A percentile compares a stretch with the other conserved stretches of the same genome.
Evolutionary conservation across 129 eudicot genomes (phyloP).

Genomic region (Centaurea solstitialis): DNA sequence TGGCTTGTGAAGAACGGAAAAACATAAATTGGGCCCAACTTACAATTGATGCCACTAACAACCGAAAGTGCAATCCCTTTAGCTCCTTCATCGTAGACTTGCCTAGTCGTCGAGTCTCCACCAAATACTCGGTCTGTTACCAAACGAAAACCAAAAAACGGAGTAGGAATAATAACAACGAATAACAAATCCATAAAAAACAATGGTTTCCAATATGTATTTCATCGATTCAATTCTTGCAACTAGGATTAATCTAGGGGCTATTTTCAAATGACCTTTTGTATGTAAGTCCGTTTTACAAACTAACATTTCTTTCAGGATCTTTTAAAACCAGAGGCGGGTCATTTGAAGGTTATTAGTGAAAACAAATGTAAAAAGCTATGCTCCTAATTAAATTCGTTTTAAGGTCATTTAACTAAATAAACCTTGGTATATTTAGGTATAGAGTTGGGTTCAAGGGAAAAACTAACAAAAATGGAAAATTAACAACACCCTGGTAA

Average conservation of each 20-base stretch:
- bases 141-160: constrained; percentile 25
- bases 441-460: not conserved
- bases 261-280: no score
- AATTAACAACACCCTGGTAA: not conserved
- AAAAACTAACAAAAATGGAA: no score
- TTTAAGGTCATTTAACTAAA: not conserved
- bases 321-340: no score
- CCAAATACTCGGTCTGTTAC: constrained; percentile 85
- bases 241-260: no score
- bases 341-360: no score
- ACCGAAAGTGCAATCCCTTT: constrained; percentile 96
- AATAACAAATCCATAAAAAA: not conserved
- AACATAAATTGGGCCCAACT: constrained; percentile 29
- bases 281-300: not conserved
- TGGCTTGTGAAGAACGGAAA: not conserved
- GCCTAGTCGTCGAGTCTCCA: constrained; percentile 88
- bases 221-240: no score
- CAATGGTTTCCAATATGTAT: not conserved
- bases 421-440: not conserved
- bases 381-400: not conserved
- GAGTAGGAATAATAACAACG: not conserved
- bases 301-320: not conserved
- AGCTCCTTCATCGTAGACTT: constrained; percentile 87
- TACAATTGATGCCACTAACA: constrained; percentile 95
- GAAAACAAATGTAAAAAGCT: no score